phyloP scores from a whole-genome alignment of 1,139 yeast species.

The Zygosaccharomyces sapae region DNA sequence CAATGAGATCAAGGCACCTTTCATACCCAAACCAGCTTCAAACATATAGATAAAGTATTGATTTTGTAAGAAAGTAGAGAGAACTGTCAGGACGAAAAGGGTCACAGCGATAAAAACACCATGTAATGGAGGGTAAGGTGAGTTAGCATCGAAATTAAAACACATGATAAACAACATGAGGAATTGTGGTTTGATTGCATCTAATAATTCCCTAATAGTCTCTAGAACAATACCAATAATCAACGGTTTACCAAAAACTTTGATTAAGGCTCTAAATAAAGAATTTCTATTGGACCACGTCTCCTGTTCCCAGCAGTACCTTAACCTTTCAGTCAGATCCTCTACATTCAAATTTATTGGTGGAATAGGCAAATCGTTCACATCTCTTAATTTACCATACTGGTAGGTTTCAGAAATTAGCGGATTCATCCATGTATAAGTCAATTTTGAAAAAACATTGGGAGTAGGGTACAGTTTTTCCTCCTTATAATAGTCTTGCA shows the following conservation, averaged over 20 bases:
- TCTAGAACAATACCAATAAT: conserved; percentile 45
- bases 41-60: conserved; percentile 50
- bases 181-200: conserved; percentile 56
- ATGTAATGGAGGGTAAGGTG: conserved; percentile 42
- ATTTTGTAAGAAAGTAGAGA: conserved; percentile 48
- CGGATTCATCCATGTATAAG: conserved; percentile 62
- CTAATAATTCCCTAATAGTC: conserved; percentile 43
- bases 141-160: conserved; percentile 38
- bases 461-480: conserved; percentile 39
- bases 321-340: conserved; percentile 36
- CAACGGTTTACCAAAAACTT: conserved; percentile 48
- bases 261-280: conserved; percentile 42
- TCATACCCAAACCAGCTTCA: conserved; percentile 50
- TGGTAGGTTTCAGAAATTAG: conserved; percentile 48
- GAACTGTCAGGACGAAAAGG: conserved; percentile 47
- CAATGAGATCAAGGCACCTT: conserved; percentile 48
- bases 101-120: conserved; percentile 50
- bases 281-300: conserved; percentile 38
- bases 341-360: conserved; percentile 47
- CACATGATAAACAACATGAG: conserved; percentile 47
- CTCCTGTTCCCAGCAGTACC: conserved; percentile 40
- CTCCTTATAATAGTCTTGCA: conserved; percentile 40
- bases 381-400: conserved; percentile 44
- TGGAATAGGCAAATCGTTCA: conserved; percentile 52
- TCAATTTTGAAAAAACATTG: conserved; percentile 48